Conservation (phyloP, 2,329 filamentous ascomycete species). For the Tolypocladium inflatum region DNA sequence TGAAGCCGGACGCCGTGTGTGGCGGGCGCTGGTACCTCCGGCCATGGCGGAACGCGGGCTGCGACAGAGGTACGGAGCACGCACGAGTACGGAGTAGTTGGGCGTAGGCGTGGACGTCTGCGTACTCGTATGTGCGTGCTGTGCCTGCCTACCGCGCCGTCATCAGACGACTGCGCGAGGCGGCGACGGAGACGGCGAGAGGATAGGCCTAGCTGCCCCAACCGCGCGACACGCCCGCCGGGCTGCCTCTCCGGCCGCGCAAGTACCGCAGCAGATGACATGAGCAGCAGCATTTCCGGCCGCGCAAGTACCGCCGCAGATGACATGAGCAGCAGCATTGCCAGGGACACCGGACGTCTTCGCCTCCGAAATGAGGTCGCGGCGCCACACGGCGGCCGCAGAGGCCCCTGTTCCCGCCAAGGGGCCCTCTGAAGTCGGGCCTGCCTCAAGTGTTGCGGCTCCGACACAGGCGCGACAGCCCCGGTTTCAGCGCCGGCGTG, state of each 20-base stretch:
- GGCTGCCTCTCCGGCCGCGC: neutral
- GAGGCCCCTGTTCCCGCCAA: neutral
- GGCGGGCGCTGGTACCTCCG: neutral
- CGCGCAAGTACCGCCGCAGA: neutral
- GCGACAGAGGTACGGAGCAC: neutral
- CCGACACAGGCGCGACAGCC: constrained; percentile 21
- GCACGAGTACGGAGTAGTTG: too few species aligned
- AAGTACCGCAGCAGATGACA: neutral
- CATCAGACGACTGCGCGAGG: neutral
- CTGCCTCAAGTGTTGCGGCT: constrained; percentile 18
- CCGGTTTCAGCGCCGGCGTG: constrained; percentile 17
- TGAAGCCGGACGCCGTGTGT: neutral
- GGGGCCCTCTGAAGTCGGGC: constrained; percentile 2
- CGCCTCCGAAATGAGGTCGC: constrained; percentile 4
- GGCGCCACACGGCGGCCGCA: neutral
- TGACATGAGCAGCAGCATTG: neutral
- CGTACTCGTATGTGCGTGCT: too few species aligned
- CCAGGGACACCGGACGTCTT: neutral
- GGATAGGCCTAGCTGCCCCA: too few species aligned
- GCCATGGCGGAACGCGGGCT: neutral
- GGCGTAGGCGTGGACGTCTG: too few species aligned
- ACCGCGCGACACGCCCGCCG: neutral
- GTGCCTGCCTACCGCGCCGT: too few species aligned
- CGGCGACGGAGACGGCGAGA: neutral
- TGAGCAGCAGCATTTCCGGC: neutral